Conservation (phyloP, 768 basidiomycete genomes). For the Chalciporus pseudorubinellus region DNA sequence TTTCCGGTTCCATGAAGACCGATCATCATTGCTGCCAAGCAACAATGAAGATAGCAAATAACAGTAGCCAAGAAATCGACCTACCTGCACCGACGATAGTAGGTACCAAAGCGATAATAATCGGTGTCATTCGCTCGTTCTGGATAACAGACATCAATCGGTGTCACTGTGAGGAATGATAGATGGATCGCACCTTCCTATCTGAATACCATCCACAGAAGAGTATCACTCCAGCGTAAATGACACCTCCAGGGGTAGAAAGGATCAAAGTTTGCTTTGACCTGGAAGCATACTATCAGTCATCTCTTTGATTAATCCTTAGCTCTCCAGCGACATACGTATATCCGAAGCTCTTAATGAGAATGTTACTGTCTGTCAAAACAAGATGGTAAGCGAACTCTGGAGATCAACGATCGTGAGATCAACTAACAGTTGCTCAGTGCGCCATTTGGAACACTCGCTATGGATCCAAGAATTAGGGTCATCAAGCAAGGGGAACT, state of each 20-base stretch:
- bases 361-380: conserved; percentile 53
- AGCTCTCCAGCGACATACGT: conserved; percentile 40
- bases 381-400: no score
- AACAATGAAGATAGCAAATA: conserved; percentile 46
- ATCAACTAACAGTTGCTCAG: conserved; percentile 56
- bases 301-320: not conserved
- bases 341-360: conserved; percentile 64
- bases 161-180: not conserved
- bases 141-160: conserved; percentile 12
- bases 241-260: conserved; percentile 52
- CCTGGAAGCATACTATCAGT: conserved; percentile 25
- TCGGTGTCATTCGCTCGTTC: conserved; percentile 62
- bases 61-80: conserved; percentile 46
- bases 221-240: conserved; percentile 48
- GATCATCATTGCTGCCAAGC: conserved; percentile 45
- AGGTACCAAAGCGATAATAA: conserved; percentile 46
- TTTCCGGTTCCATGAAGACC: conserved; percentile 44
- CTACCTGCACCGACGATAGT: conserved; percentile 17
- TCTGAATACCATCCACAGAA: conserved; percentile 66
- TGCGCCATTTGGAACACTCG: conserved; percentile 64
- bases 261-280: conserved; percentile 61
- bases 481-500: not conserved
- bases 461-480: no score
- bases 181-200: conserved; percentile 42
- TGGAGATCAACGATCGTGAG: no score